These are phyloP conservation scores for Wickerhamiella infanticola DNA, from an alignment of 1,139 yeast genomes.

Conservation along the genomic window DNA sequence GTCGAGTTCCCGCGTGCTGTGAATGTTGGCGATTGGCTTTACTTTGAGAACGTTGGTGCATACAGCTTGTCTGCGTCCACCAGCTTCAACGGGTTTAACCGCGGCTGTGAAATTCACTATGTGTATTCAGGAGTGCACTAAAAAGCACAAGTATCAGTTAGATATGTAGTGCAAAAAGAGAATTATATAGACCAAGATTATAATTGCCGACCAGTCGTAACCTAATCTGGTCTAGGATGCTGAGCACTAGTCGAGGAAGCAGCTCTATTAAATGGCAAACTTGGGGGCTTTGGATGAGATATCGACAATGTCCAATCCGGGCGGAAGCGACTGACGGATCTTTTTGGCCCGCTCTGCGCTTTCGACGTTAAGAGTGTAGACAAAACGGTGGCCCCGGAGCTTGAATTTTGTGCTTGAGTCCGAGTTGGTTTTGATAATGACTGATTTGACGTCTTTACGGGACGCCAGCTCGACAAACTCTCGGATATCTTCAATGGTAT, in stretches of 20 bases:
- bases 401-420: slow-evolving; percentile 95
- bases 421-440: slow-evolving; percentile 80
- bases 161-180: too few species aligned
- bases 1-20: slow-evolving; percentile 43
- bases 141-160: too few species aligned
- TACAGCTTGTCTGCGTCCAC: slow-evolving; percentile 86
- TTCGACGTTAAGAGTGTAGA: slow-evolving; percentile 90
- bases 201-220: too few species aligned
- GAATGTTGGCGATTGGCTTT: slow-evolving; percentile 82
- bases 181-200: too few species aligned
- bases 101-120: slow-evolving; percentile 43
- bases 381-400: slow-evolving; percentile 91
- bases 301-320: slow-evolving; percentile 56
- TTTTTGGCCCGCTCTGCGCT: slow-evolving; percentile 97
- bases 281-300: not conserved
- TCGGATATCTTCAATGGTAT: slow-evolving; percentile 90
- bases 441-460: slow-evolving; percentile 87
- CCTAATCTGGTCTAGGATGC: too few species aligned
- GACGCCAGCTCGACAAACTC: slow-evolving; percentile 96
- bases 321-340: slow-evolving; percentile 96
- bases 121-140: slow-evolving; percentile 24
- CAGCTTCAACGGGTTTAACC: slow-evolving; percentile 68
- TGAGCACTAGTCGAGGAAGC: too few species aligned
- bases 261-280: too few species aligned
- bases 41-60: slow-evolving; percentile 79